phyloP scores from a whole-genome alignment of 306 rosid genomes.

The Prunus armeniaca region DNA sequence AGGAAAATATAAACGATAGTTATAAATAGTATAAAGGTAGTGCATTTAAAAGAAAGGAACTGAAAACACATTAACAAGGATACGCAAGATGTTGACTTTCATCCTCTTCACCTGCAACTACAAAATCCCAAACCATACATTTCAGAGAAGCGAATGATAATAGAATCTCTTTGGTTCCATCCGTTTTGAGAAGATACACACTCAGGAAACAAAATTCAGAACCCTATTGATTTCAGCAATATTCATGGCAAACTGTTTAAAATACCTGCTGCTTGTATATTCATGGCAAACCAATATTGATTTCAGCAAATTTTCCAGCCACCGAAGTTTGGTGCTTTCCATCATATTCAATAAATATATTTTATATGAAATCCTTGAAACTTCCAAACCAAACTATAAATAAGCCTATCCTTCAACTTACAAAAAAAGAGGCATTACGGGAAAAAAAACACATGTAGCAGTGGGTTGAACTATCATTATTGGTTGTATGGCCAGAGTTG shows the following conservation, averaged over 20 bases:
- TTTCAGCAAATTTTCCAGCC: background rate
- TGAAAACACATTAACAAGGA: conserved; percentile 30
- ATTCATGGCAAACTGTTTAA: too few relatives aligned
- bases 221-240: too few relatives aligned
- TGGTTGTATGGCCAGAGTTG: background rate
- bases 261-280: too few relatives aligned
- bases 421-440: background rate
- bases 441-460: background rate
- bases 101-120: conserved; percentile 25
- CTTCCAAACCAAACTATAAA: background rate
- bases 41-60: too few relatives aligned
- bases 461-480: background rate
- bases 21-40: background rate
- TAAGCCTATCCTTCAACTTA: background rate
- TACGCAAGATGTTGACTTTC: conserved; percentile 67
- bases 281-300: background rate
- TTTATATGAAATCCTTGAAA: background rate
- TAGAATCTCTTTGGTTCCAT: background rate
- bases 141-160: background rate
- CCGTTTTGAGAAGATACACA: background rate
- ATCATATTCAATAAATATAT: background rate
- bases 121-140: conserved; percentile 14
- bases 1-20: background rate
- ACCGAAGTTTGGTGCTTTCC: background rate
- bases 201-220: background rate